phyloP scores from a whole-genome alignment of 257 asterid species.

The Solanum acaule region DNA sequence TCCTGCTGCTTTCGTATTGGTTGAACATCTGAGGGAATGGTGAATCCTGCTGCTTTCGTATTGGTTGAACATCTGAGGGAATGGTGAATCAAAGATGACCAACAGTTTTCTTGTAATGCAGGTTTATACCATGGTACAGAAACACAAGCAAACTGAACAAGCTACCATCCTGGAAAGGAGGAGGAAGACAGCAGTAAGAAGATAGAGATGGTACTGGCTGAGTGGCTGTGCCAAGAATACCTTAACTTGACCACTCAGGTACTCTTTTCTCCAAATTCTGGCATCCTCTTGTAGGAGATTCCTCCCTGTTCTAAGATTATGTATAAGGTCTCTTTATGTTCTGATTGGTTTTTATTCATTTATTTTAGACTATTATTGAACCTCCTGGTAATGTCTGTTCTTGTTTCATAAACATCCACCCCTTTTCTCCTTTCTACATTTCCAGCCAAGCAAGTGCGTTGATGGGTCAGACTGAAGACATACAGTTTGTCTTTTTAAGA shows the following conservation, averaged over 20 bases:
- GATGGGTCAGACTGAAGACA: background rate
- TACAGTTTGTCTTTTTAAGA: background rate
- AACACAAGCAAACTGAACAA: constrained; percentile 43
- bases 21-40: background rate
- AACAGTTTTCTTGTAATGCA: constrained; percentile 18
- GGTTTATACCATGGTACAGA: constrained; percentile 76
- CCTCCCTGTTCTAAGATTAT: background rate
- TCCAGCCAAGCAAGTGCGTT: background rate
- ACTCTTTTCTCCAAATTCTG: background rate
- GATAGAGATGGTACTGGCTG: constrained; percentile 1
- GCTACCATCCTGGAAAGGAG: constrained; percentile 29
- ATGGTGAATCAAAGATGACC: background rate
- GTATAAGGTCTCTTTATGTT: background rate
- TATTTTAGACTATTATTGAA: background rate
- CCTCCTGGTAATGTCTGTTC: background rate
- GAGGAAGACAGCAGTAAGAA: constrained; percentile 6
- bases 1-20: background rate
- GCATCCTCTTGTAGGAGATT: background rate
- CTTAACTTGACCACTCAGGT: background rate
- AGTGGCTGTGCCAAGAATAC: background rate
- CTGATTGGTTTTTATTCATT: background rate
- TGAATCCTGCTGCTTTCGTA: background rate
- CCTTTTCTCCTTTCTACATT: background rate
- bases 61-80: background rate
- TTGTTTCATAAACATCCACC: background rate